phyloP scores from a whole-genome alignment of 1,284 basidiomycete genomes.

The Bjerkandera adusta region DNA sequence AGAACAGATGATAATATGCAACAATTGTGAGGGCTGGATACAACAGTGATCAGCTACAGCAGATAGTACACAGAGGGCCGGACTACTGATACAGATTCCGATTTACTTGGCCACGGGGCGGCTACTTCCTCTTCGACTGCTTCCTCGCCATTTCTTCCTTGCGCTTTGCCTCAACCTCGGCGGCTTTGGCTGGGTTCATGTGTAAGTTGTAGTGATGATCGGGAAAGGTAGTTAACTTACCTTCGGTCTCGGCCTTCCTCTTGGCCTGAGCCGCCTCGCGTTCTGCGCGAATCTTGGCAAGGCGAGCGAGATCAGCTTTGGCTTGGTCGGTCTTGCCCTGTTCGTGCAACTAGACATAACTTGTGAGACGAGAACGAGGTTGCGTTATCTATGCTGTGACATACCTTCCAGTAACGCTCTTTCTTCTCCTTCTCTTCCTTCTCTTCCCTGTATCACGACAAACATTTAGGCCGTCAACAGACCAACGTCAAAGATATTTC shows the following conservation, averaged over 20 bases:
- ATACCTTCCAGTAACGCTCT: slow-evolving; percentile 82
- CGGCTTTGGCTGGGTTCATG: slow-evolving; percentile 37
- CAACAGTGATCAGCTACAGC: background rate
- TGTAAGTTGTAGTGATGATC: background rate
- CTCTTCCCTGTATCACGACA: slow-evolving; percentile 68
- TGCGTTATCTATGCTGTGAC: slow-evolving; percentile 18
- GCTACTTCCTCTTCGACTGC: background rate
- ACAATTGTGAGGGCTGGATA: background rate
- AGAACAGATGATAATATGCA: background rate
- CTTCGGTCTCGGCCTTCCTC: slow-evolving; percentile 83
- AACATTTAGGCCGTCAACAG: background rate
- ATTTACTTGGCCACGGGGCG: background rate
- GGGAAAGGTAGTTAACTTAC: slow-evolving; percentile 33
- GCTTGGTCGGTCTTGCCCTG: slow-evolving; percentile 88
- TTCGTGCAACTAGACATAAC: slow-evolving; percentile 55
- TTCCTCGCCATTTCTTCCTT: slow-evolving; percentile 23
- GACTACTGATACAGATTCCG: slow-evolving; percentile 1
- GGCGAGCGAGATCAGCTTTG: slow-evolving; percentile 80
- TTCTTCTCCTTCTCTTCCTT: slow-evolving; percentile 89
- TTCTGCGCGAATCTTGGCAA: slow-evolving; percentile 83
- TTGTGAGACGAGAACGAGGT: too few relatives aligned
- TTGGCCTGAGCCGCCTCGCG: slow-evolving; percentile 84
- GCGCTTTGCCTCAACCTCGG: slow-evolving; percentile 42
- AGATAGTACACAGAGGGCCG: background rate
- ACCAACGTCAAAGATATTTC: background rate